phyloP scores from a whole-genome alignment of 345 rosid genomes.

The Camelina sativa region DNA sequence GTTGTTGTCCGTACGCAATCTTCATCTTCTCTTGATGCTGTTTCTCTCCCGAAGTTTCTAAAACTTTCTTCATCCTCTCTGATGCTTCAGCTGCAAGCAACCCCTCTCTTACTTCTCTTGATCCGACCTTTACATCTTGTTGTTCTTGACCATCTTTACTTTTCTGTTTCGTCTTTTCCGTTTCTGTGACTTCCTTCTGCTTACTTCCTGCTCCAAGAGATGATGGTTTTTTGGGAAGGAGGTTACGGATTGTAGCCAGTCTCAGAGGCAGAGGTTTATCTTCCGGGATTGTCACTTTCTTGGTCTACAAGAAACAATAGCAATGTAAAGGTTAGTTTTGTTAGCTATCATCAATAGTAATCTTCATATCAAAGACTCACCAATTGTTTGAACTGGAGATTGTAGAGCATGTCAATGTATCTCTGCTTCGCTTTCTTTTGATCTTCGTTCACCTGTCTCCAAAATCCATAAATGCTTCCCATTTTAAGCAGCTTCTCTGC shows the following conservation, averaged over 20 bases:
- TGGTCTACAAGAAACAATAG: slow-evolving; percentile 50
- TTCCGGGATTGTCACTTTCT: slow-evolving; percentile 57
- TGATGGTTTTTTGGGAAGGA: slow-evolving; percentile 35
- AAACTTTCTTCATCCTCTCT: slow-evolving; percentile 37
- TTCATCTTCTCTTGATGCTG: slow-evolving; percentile 36
- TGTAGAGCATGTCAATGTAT: slow-evolving; percentile 71
- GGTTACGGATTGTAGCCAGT: slow-evolving; percentile 43
- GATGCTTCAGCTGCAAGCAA: slow-evolving; percentile 45
- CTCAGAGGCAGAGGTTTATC: slow-evolving; percentile 45
- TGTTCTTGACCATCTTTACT: slow-evolving; percentile 25
- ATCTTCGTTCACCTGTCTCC: slow-evolving; percentile 80
- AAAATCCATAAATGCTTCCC: slow-evolving; percentile 82
- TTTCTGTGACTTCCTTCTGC: slow-evolving; percentile 35
- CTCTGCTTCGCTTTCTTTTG: slow-evolving; percentile 76
- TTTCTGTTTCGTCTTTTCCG: slow-evolving; percentile 31
- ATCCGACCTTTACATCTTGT: slow-evolving; percentile 1
- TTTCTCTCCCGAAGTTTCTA: slow-evolving; percentile 37
- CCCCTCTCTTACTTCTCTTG: slow-evolving; percentile 26
- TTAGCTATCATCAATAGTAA: background rate
- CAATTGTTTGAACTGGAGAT: slow-evolving; percentile 71
- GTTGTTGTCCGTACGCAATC: slow-evolving; percentile 16
- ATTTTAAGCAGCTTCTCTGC: slow-evolving; percentile 69
- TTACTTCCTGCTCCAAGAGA: slow-evolving; percentile 38
- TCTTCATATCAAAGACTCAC: slow-evolving; percentile 47
- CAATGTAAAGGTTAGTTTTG: slow-evolving; percentile 30